A percentile compares a stretch with the other conserved stretches of the same genome.
These are phyloP conservation scores for Aquilaria malaccensis DNA, from an alignment of 345 rosid species.

Conservation along the genomic window DNA sequence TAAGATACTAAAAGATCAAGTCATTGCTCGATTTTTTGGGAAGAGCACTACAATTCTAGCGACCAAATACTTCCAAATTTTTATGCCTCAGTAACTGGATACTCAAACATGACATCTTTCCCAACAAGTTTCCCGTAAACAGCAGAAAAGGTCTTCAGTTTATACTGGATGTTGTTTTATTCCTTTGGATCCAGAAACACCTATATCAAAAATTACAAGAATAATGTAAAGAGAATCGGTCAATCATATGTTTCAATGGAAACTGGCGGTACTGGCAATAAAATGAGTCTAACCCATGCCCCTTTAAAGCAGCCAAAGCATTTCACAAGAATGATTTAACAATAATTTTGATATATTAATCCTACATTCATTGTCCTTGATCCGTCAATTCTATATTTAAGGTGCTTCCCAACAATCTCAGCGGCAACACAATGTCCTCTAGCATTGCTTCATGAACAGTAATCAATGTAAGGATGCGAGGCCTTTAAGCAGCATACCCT, in stretches of 20 bases:
- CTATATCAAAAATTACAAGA: slow-evolving; percentile 16
- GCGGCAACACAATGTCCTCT: slow-evolving; percentile 82
- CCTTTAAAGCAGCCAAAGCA: no score
- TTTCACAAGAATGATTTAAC: no score
- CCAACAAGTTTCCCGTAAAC: slow-evolving; percentile 87
- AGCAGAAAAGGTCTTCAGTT: slow-evolving; percentile 66
- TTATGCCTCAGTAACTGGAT: slow-evolving; percentile 53
- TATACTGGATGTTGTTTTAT: slow-evolving; percentile 68
- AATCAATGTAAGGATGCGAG: slow-evolving; percentile 84
- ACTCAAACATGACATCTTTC: slow-evolving; percentile 76
- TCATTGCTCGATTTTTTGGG: no score
- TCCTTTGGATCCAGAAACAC: slow-evolving; percentile 85
- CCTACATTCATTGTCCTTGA: slow-evolving; percentile 76
- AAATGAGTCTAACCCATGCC: no score
- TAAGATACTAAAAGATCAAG: no score
- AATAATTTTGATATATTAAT: not conserved
- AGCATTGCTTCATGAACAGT: slow-evolving; percentile 79
- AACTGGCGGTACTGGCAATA: no score
- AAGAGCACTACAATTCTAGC: no score
- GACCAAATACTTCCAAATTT: not conserved
- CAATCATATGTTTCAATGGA: no score
- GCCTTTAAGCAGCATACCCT: slow-evolving; percentile 85
- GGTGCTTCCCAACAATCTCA: slow-evolving; percentile 90
- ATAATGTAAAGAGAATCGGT: not conserved
- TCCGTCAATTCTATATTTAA: slow-evolving; percentile 71